phyloP scores from a whole-genome alignment of 2,329 filamentous ascomycete genomes.

The Fusarium graminum region DNA sequence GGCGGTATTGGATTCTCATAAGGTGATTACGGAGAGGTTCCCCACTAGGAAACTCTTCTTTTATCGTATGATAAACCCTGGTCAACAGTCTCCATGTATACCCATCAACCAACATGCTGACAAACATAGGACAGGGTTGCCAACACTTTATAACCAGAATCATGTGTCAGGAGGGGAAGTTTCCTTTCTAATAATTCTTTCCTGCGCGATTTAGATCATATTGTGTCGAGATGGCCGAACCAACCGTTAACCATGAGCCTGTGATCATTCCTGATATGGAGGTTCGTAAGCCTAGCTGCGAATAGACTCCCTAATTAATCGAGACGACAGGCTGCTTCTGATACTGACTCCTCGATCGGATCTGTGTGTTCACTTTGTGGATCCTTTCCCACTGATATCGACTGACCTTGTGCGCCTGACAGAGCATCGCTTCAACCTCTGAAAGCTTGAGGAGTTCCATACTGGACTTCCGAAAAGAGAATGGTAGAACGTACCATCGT shows the following conservation, averaged over 20 bases:
- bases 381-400: accelerated
- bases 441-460: constrained; percentile 38
- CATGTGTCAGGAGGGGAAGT: constrained; percentile 6
- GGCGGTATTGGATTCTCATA: too few species aligned
- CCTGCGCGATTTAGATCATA: not conserved
- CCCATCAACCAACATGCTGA: constrained; percentile 15
- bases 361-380: not conserved
- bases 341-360: constrained; percentile 10
- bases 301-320: not conserved
- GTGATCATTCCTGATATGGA: constrained; percentile 22
- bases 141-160: not conserved
- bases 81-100: not conserved
- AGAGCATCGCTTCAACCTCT: constrained; percentile 29
- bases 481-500: constrained; percentile 38
- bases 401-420: not conserved
- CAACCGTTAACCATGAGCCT: constrained; percentile 5
- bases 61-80: constrained; percentile 21
- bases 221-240: constrained; percentile 3
- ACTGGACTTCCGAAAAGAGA: constrained; percentile 36
- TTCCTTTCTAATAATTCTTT: not conserved
- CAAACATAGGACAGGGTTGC: constrained; percentile 7
- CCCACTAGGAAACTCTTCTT: not conserved
- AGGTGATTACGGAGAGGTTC: too few species aligned
- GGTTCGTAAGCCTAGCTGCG: not conserved
- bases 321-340: not conserved